These are phyloP conservation scores for Cardamine occulta DNA, from an alignment of 345 rosid genomes.

Conservation along the genomic window DNA sequence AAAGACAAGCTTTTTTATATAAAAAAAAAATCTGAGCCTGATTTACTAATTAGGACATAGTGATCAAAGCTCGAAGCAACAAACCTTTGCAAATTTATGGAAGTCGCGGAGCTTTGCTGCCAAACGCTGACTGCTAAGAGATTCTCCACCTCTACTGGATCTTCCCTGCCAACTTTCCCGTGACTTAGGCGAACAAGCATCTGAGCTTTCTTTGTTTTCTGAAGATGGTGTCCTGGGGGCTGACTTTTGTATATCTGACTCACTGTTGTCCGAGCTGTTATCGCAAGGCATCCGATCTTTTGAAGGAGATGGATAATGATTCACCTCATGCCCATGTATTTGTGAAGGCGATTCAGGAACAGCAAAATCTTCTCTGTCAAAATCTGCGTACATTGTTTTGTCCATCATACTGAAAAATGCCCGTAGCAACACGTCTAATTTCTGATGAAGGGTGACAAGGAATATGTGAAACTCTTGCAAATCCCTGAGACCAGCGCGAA, in stretches of 20 bases:
- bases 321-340: constrained; percentile 45
- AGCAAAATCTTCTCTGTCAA: constrained; percentile 71
- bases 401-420: constrained; percentile 71
- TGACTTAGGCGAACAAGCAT: constrained; percentile 66
- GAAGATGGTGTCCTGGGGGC: constrained; percentile 59
- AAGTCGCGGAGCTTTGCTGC: constrained; percentile 94
- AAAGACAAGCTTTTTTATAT: background rate
- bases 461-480: constrained; percentile 93
- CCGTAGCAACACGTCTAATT: constrained; percentile 72
- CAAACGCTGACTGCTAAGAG: constrained; percentile 72
- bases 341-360: constrained; percentile 69
- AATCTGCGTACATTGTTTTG: constrained; percentile 63
- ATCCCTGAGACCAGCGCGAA: constrained; percentile 88
- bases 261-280: constrained; percentile 61
- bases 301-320: constrained; percentile 57
- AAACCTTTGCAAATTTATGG: constrained; percentile 93
- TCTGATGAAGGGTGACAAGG: constrained; percentile 91
- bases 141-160: constrained; percentile 66
- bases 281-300: constrained; percentile 58
- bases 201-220: constrained; percentile 70
- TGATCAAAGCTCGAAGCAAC: constrained; percentile 30
- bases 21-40: background rate
- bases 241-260: constrained; percentile 66
- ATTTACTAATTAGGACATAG: background rate
- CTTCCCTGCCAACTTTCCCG: constrained; percentile 84